Base-by-base conservation (phyloP, 2,329 filamentous ascomycete genomes). In the Ophiostoma ulmi region DNA sequence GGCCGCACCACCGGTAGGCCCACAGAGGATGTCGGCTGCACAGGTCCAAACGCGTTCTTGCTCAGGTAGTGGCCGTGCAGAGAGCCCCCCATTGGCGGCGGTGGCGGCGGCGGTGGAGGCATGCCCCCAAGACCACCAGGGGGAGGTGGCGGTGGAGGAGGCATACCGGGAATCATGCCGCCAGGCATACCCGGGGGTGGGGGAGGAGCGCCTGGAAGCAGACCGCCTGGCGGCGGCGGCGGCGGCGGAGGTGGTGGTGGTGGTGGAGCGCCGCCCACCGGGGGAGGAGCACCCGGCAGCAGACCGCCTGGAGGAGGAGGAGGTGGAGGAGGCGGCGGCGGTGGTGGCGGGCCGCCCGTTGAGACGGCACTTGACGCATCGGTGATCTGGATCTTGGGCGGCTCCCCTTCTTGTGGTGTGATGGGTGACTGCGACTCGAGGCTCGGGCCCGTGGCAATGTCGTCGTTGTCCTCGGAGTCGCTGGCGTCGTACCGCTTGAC, bases 1-100 rank as follows among this genome's bases (percentile, higher is more conserved):
- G 95, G 93, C 75, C 94, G 86, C 69, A 93, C 92, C 72, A 93
- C 91, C 48, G 92, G 90, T 76, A 97, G 81, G 63, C 90, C 88
- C 75, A 92, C 84, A 8, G 87, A 86, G 31, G 69, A 35, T 31
- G 68, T 66, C 65, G 88, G 81, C 17, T 85, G 77, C 26, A 73
- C 38, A 5, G 85, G 78, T 26, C 83, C 81, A 72, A 87, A 86
- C n/a, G 20, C 14, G 74, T 87, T 84, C 74, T 90, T 87, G 67
- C 89, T 85, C 73, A 97, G 81, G 81, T 91, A 97, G 73, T 92
- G 90, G 8, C 92, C 92, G 70, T 90, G 89, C 73, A 90, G 88
- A 70, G 88, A 85, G 77, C 89, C 85, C 2, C 89, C 88, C 31
- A 87, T 86, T 64, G 83, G 82, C 70, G 82, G 77, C 10, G 82